Base-by-base conservation (phyloP, 2,329 filamentous ascomycete species). In the Monosporascus sp. region DNA sequence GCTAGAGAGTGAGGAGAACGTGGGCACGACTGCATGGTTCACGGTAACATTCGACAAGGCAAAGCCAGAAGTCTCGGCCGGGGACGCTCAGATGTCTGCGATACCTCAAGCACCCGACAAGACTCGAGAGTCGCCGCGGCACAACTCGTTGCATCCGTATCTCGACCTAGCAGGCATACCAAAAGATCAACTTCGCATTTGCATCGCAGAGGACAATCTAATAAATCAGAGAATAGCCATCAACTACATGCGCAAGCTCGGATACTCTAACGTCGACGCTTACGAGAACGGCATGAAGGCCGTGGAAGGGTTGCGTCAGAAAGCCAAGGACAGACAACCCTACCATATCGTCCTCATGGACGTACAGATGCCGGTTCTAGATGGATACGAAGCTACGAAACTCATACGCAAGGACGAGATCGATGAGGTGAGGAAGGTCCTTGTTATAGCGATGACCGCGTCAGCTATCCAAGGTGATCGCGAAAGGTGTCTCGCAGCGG, bases 401-500 rank as follows among this genome's bases (percentile, higher is more conserved):
- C 80, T 90, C 53, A 84, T 97, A 45, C 85, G 92, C 9, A 83
- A 83, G 60, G 91, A 97, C 68, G 69, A 82, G 0, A 81, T 90
- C 54, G 86, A 90, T 37, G 81, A 82, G 7, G 90, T 97, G 11
- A 81, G 89, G 50, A 85, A 89, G 58, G 83, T 95, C 1, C 76
- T 97, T n/a, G 89, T 97, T 48, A 97, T 97, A 62, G 93, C 93
- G 51, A 97, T 97, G 93, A 97, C 93, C 1, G 93, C 93, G 1
- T 92, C 87, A 25, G 93, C 93, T 3, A 97, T 97, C 56, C 89
- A 94, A 67, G 93, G 93, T 18, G 93, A 97, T 67, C 81, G 92
- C 47, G 93, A 97, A 68, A 97, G 96, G 72, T 97, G 93, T 62
- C 75, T 97, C n/a, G 90, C 91, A 48, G 90, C 90, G 1, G 93